Evolutionary conservation across 2,329 filamentous ascomycete genomes (phyloP).

Genomic region (Exophiala sp.): DNA sequence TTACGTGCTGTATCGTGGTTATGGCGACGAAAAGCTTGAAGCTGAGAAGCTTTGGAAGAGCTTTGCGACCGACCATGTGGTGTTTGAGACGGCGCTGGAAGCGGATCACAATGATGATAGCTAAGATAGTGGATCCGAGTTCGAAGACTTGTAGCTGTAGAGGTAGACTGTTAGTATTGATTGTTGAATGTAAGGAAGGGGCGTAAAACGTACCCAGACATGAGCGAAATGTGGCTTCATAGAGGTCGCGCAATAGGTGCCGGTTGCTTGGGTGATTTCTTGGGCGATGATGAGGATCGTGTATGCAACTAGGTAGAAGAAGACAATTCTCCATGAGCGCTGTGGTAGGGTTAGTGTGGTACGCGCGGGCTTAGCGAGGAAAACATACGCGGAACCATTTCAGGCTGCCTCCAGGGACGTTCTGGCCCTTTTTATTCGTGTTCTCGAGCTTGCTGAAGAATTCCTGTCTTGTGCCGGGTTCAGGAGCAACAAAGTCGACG

Average conservation of each 20-base stretch:
- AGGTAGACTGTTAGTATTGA: neutral
- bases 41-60: constrained; percentile 44
- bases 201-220: constrained; percentile 57
- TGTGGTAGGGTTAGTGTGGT: neutral
- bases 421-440: constrained; percentile 1
- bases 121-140: constrained; percentile 30
- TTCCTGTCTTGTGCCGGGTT: constrained; percentile 5
- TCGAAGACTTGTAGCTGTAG: constrained; percentile 39
- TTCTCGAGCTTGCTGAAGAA: constrained; percentile 15
- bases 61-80: constrained; percentile 51
- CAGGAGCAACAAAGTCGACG: constrained; percentile 18
- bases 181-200: neutral
- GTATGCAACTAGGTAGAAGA: constrained; percentile 78
- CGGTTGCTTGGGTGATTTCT: constrained; percentile 65
- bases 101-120: constrained; percentile 68
- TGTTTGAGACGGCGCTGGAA: constrained; percentile 87
- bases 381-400: constrained; percentile 50
- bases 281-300: constrained; percentile 75
- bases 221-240: constrained; percentile 72
- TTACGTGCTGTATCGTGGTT: constrained; percentile 71
- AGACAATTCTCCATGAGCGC: constrained; percentile 65
- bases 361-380: neutral
- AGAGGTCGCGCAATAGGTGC: constrained; percentile 72
- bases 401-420: constrained; percentile 6
- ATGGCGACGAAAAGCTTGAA: constrained; percentile 90